phyloP scores from a whole-genome alignment of 208 protist genomes.

The Leishmania amazonensis region DNA sequence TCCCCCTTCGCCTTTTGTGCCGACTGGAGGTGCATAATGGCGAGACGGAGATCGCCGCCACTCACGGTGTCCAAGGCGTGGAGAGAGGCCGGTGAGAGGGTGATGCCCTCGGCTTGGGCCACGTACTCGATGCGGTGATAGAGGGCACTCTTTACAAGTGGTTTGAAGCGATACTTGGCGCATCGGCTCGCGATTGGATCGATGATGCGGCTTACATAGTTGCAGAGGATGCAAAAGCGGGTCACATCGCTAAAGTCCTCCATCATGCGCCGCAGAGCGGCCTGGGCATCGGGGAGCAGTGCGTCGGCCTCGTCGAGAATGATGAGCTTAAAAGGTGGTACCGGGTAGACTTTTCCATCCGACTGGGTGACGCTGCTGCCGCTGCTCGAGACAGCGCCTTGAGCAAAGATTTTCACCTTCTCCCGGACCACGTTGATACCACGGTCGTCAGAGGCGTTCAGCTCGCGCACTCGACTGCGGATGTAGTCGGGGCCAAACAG shows the following conservation, averaged over 20 bases:
- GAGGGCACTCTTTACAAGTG: constrained; percentile 88
- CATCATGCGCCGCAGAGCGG: constrained; percentile 98
- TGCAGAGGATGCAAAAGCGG: constrained; percentile 99
- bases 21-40: constrained; percentile 97
- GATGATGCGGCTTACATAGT: constrained; percentile 99
- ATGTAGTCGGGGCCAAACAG: constrained; percentile 96
- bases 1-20: constrained; percentile 80
- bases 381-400: constrained; percentile 76
- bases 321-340: constrained; percentile 98
- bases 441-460: constrained; percentile 99
- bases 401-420: constrained; percentile 99
- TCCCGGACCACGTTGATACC: constrained; percentile 99
- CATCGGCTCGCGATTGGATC: constrained; percentile 99
- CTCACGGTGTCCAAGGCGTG: constrained; percentile 83
- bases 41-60: constrained; percentile 96
- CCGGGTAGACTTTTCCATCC: constrained; percentile 87
- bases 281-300: constrained; percentile 98
- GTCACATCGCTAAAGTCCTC: constrained; percentile 98
- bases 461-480: constrained; percentile 95
- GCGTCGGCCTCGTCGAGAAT: constrained; percentile 99
- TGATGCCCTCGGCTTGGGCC: constrained; percentile 84
- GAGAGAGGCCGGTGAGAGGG: constrained; percentile 62
- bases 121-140: constrained; percentile 90
- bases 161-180: constrained; percentile 99
- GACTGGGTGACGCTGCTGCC: constrained; percentile 64